Conservation (phyloP, 768 basidiomycete species). For the Clathrus columnatus region DNA sequence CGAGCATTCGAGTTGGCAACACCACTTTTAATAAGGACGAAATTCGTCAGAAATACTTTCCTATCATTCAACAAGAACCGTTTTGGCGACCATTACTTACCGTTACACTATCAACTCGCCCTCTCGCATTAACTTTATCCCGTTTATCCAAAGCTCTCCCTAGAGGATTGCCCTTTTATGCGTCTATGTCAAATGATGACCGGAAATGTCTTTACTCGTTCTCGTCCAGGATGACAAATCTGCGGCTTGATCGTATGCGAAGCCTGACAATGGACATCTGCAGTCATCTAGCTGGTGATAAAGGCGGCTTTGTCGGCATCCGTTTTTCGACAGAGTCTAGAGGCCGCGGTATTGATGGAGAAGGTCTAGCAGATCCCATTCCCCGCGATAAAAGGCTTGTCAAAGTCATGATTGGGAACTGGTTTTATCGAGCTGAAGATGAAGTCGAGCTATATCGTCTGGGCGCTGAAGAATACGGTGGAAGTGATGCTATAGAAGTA, state of each 20-base stretch:
- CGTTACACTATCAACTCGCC: constrained; percentile 34
- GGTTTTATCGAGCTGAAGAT: constrained; percentile 19
- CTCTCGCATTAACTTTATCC: constrained; percentile 27
- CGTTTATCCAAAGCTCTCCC: constrained; percentile 25
- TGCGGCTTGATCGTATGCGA: constrained; percentile 29
- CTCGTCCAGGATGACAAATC: constrained; percentile 24
- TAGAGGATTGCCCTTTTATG: constrained; percentile 30
- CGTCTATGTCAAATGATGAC: constrained; percentile 24
- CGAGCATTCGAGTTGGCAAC: background rate
- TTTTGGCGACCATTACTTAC: constrained; percentile 36
- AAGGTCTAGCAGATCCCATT: constrained; percentile 26
- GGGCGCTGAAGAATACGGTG: constrained; percentile 11
- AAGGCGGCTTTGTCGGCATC: constrained; percentile 31
- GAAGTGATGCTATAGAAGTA: background rate
- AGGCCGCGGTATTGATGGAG: constrained; percentile 31
- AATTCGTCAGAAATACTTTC: constrained; percentile 23
- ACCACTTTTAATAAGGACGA: background rate
- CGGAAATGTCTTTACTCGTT: constrained; percentile 26
- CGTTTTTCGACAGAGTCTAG: constrained; percentile 22
- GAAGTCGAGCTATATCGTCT: constrained; percentile 16
- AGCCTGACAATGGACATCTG: constrained; percentile 23
- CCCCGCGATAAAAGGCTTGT: constrained; percentile 24
- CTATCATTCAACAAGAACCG: constrained; percentile 21
- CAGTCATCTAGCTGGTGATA: constrained; percentile 24
- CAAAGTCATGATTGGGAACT: constrained; percentile 28